A percentile compares a stretch with the other conserved stretches of the same genome.
These are phyloP conservation scores for Malassezia slooffiae DNA, from an alignment of 1,284 basidiomycete genomes.

Conservation along the genomic window DNA sequence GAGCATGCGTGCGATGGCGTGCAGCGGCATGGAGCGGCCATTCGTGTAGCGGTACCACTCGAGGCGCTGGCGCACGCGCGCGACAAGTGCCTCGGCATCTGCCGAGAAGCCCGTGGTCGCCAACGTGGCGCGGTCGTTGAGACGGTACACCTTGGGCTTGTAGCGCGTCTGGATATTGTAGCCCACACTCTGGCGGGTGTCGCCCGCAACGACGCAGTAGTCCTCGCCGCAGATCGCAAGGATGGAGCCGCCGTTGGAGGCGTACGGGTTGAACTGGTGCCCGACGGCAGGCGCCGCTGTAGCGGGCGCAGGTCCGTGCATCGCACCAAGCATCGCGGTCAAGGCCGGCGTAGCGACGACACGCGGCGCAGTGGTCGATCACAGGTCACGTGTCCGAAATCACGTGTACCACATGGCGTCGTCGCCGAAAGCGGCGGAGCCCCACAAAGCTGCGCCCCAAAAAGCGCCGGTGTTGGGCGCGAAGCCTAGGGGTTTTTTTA, in stretches of 20 bases:
- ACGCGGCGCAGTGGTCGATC: too few species aligned
- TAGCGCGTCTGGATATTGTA: conserved; percentile 47
- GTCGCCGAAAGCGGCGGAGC: too few species aligned
- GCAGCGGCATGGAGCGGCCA: conserved; percentile 40
- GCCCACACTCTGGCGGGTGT: conserved; percentile 41
- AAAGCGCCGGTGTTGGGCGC: too few species aligned
- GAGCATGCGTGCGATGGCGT: conserved; percentile 43
- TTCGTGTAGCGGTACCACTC: conserved; percentile 43
- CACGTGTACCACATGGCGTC: too few species aligned
- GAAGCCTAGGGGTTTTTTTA: too few species aligned
- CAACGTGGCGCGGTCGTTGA: conserved; percentile 42
- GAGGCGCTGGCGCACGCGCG: conserved; percentile 32
- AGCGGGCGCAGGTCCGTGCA: conserved; percentile 19
- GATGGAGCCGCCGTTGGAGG: conserved; percentile 42
- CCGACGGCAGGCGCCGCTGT: too few species aligned
- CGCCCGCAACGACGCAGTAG: conserved; percentile 45
- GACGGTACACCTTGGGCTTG: conserved; percentile 46
- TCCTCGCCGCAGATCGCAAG: conserved; percentile 42
- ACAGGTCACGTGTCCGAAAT: too few species aligned
- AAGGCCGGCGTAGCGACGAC: too few species aligned
- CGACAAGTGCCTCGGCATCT: conserved; percentile 42
- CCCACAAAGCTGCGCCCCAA: too few species aligned
- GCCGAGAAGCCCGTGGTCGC: conserved; percentile 44
- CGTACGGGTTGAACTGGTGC: conserved; percentile 44
- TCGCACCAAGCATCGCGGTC: neutral